Conservation (phyloP, 2,329 filamentous ascomycete genomes). For the Calonectria fujianensis region DNA sequence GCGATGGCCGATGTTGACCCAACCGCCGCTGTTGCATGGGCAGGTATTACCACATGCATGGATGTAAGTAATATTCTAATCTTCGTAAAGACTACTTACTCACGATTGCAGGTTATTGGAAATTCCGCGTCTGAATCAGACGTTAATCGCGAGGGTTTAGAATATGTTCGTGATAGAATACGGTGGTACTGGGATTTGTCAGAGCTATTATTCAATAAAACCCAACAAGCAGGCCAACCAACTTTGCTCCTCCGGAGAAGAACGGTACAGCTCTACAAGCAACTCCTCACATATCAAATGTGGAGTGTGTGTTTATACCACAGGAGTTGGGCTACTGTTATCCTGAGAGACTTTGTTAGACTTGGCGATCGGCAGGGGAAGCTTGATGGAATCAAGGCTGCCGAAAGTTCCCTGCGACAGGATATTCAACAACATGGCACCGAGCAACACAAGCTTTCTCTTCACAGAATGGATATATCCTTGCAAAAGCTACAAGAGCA, state of each 20-base stretch:
- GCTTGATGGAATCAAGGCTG: constrained; percentile 21
- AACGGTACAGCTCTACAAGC: constrained; percentile 16
- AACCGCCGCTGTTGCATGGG: constrained; percentile 30
- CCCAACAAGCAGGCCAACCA: accelerated
- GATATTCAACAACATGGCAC: not conserved
- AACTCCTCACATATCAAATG: constrained; percentile 24
- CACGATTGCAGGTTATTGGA: not conserved
- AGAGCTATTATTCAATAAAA: constrained; percentile 3
- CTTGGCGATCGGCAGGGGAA: constrained; percentile 24
- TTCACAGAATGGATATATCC: not conserved
- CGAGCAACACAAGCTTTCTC: too few relatives aligned
- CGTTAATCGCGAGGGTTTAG: constrained; percentile 20
- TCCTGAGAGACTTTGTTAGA: constrained; percentile 14
- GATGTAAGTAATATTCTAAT: constrained; percentile 18
- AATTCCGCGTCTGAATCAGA: constrained; percentile 28
- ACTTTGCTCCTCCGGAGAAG: not conserved
- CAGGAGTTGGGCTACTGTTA: not conserved
- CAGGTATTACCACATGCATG: constrained; percentile 7
- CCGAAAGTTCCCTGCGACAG: constrained; percentile 9
- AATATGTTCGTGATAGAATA: constrained; percentile 27
- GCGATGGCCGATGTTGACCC: constrained; percentile 28
- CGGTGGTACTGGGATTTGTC: constrained; percentile 35
- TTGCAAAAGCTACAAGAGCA: not conserved
- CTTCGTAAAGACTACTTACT: not conserved
- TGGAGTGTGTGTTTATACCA: constrained; percentile 23